Evolutionary conservation across 352 stramenopile genomes (phyloP), one percentile per base, ranked within the genome.

Genomic region (Phytophthora europaea): DNA sequence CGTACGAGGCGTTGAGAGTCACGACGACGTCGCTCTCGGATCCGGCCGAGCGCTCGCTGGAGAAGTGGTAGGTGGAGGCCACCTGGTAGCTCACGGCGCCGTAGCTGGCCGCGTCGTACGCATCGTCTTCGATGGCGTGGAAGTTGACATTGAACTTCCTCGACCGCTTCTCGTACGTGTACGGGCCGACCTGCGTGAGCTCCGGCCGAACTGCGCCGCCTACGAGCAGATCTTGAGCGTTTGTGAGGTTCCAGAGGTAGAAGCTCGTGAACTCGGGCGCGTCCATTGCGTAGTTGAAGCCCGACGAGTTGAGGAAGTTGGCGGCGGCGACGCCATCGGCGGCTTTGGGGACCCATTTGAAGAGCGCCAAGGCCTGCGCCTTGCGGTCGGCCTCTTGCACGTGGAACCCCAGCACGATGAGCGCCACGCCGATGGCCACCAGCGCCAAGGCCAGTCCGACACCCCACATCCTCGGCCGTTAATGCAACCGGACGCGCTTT

Each of bases 191-290:
- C 69, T 94, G 79, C 20, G 83, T 26, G 4, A 93, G 61, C 0
- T 54, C 16, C 0, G 88, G 85, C 31, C 67, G 13, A 9, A 61
- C 67, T 12, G 22, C 61, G 3, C 45, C 47, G 55, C 59, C 38
- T 0, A 50, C 40, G 0, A 93, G 56, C 34, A 94, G 65, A 10
- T 68, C 65, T n/a, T 50, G 62, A 4, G 61, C 75, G 54, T 94
- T 93, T 3, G 84, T 90, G 73, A 94, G 68, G 50, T 94, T 94
- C 74, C 83, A 93, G 9, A 92, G 64, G 61, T 91, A 94, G 33
- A 92, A 88, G 60, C 84, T 91, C 31, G 76, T 71, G 62, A 81
- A 83, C 52, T 78, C 74, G 0, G 82, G 82, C 20, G 79, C 85
- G 61, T 90, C 79, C 70, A 92, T 89, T 2, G 76, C 73, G 50